Evolutionary conservation across 192 early-diverging fungal species (phyloP), one percentile per base, ranked within the genome.

Genomic region (Rhizoclosmatium sp.): DNA sequence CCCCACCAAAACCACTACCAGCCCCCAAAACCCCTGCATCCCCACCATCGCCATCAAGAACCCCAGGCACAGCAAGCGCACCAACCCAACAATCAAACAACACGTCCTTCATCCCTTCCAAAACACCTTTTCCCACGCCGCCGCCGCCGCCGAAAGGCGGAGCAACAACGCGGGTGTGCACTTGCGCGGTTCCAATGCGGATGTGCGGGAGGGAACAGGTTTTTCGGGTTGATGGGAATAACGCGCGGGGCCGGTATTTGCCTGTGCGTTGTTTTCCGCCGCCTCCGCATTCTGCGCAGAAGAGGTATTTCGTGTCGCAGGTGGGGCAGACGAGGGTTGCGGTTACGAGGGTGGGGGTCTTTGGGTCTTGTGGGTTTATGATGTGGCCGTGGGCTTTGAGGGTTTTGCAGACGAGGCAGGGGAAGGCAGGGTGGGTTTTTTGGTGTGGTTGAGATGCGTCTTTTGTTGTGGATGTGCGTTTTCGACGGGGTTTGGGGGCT

Each of bases 221-320:
- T 42, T 69, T 59, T 12, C 82, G 65, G 1, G 42, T 59, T 12
- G 3, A 9, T 3, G 48, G 79, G 78, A 85, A 85, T 3, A 85
- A 54, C 77, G 68, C 83, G 58, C 48, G 45, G 10, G 84, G 84
- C 2, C 84, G 59, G 62, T 65, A 85, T 59, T 85, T 85, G 31
- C 84, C 84, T 19, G 86, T 87, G 16, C 86, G 81, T 21, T 69
- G 69, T 44, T 85, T 86, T 9, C 86, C 86, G 16, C 86, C 86
- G 51, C 86, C 82, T 0, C 86, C 86, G 67, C 86, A 87, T 80
- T 87, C 84, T 31, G 78, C 75, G 73, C 86, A 85, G 44, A 87
- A 82, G 45, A 71, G 60, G 76, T 87, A 85, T 40, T 71, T 80
- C 42, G 48, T 54, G 12, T 79, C 47, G 66, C 86, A 87, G 23